These are phyloP conservation scores for Skeletonema grethae DNA, from an alignment of 108 stramenopile species.

Conservation along the genomic window DNA sequence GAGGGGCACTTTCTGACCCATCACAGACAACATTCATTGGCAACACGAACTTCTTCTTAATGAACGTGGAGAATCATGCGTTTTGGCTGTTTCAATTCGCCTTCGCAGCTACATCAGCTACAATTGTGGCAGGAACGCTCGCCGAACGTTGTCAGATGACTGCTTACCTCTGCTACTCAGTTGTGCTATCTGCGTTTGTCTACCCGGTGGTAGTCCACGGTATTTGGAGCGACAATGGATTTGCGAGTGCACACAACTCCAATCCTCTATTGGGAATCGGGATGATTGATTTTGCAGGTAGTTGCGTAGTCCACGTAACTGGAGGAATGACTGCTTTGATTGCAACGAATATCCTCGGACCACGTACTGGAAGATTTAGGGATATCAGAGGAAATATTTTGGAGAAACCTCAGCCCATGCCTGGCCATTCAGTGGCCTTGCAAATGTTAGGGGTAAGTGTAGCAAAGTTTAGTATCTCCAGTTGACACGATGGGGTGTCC, in stretches of 20 bases:
- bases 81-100: conserved; percentile 90
- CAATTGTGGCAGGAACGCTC: conserved; percentile 93
- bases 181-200: conserved; percentile 79
- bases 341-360: conserved; percentile 82
- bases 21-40: conserved; percentile 64
- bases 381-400: conserved; percentile 65
- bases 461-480: not conserved
- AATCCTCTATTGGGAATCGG: conserved; percentile 53
- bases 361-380: conserved; percentile 85
- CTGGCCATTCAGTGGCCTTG: conserved; percentile 73
- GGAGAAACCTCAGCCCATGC: conserved; percentile 58
- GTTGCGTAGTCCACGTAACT: conserved; percentile 91
- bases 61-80: conserved; percentile 50
- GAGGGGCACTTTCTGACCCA: conserved; percentile 44
- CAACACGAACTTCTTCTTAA: conserved; percentile 55
- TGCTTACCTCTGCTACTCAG: conserved; percentile 84
- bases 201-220: conserved; percentile 89
- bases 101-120: conserved; percentile 85
- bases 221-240: conserved; percentile 78
- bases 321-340: conserved; percentile 86
- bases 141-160: conserved; percentile 94
- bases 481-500: not conserved
- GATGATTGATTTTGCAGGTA: conserved; percentile 92
- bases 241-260: conserved; percentile 51
- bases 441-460: conserved; percentile 36